phyloP scores from a whole-genome alignment of 2,329 filamentous ascomycete species.

The Fusarium nurragi region DNA sequence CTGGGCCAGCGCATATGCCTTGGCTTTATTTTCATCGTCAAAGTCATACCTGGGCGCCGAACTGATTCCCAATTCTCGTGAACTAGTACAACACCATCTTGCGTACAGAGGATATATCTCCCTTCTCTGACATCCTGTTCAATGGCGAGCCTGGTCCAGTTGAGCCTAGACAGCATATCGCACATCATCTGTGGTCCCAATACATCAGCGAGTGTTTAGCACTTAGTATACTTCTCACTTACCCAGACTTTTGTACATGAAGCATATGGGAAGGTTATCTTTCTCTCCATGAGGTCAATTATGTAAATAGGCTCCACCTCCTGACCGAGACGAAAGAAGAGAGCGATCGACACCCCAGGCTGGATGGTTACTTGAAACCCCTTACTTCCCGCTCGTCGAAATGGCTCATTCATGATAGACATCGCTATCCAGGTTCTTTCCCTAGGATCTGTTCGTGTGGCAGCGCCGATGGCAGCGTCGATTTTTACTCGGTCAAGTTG shows the following conservation, averaged over 20 bases:
- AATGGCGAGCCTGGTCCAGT: rapidly evolving
- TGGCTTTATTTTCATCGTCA: not conserved
- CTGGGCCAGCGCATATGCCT: too few species aligned
- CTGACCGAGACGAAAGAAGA: not conserved
- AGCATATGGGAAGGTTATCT: not conserved
- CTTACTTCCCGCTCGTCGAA: not conserved
- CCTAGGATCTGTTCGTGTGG: rapidly evolving
- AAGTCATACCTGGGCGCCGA: not conserved
- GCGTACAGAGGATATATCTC: not conserved
- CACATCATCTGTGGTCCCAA: not conserved
- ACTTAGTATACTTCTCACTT: not conserved
- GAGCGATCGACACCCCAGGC: not conserved
- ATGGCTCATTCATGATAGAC: not conserved
- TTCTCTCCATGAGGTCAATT: rapidly evolving
- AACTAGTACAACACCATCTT: not conserved
- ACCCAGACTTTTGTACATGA: not conserved
- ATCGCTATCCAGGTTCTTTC: not conserved
- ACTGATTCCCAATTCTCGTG: not conserved
- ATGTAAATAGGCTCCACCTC: not conserved
- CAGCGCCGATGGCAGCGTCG: not conserved
- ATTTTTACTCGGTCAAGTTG: rapidly evolving
- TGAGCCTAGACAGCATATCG: not conserved
- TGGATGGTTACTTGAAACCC: rapidly evolving
- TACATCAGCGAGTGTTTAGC: not conserved
- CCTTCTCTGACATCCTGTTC: rapidly evolving